Percentiles rank a stretch among this genome's conserved stretches.
Evolutionary conservation across 2,329 filamentous ascomycete genomes (phyloP).

Genomic region (Pestalotiopsis sp.): DNA sequence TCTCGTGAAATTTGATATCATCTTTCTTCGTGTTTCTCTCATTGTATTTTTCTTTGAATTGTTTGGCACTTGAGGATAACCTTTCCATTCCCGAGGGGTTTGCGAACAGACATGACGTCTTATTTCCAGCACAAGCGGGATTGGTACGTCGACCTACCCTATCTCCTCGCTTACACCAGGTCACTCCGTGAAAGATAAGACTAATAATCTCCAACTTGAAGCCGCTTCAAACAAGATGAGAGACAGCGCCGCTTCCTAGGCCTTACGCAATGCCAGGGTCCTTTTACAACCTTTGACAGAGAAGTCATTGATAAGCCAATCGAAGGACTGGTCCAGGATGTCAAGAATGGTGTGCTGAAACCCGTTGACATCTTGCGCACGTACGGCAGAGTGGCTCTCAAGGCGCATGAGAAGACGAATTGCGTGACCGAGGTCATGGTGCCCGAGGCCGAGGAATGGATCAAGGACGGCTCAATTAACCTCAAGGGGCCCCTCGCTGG

Average conservation of each 20-base stretch:
- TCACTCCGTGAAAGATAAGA: background rate
- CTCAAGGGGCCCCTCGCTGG: slow-evolving; percentile 82
- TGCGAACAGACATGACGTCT: slow-evolving; percentile 38
- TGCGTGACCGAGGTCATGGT: slow-evolving; percentile 88
- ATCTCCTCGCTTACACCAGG: background rate
- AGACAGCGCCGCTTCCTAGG: slow-evolving; percentile 69
- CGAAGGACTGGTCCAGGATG: slow-evolving; percentile 74
- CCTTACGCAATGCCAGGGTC: slow-evolving; percentile 66
- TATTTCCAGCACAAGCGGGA: slow-evolving; percentile 73
- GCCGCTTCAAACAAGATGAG: slow-evolving; percentile 78
- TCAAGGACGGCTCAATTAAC: slow-evolving; percentile 61
- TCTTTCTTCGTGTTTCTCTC: background rate
- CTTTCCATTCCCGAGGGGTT: background rate
- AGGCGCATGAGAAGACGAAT: slow-evolving; percentile 85
- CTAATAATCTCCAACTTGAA: slow-evolving; percentile 41
- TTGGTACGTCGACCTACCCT: slow-evolving; percentile 59
- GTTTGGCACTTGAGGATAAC: background rate
- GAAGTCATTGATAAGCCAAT: slow-evolving; percentile 74
- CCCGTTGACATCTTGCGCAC: slow-evolving; percentile 77
- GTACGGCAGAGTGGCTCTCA: slow-evolving; percentile 84
- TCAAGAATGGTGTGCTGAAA: slow-evolving; percentile 68
- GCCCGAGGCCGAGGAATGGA: slow-evolving; percentile 75
- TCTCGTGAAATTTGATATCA: background rate
- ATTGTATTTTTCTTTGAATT: background rate
- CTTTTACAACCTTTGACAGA: slow-evolving; percentile 67